phyloP scores from a whole-genome alignment of 2,329 filamentous ascomycete species.

The Plectosphaerella plurivora region DNA sequence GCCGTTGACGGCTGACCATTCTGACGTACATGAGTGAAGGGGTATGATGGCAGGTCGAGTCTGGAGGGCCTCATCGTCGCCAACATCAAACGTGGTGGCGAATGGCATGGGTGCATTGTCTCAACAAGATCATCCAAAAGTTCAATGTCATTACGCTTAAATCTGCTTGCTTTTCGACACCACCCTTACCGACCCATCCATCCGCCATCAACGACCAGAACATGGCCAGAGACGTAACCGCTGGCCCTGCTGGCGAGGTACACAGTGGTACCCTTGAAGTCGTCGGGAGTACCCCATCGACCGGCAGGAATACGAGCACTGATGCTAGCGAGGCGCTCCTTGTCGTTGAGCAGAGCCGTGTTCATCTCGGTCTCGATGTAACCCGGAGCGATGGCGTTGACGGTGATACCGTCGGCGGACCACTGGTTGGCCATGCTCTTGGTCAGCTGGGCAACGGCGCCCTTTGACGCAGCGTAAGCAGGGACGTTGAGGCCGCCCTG shows the following conservation, averaged over 20 bases:
- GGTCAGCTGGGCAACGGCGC: slow-evolving; percentile 78
- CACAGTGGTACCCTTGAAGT: slow-evolving; percentile 80
- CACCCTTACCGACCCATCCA: slow-evolving; percentile 77
- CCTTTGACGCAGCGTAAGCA: slow-evolving; percentile 83
- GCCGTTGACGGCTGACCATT: no score
- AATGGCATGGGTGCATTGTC: not conserved
- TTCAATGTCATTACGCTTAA: not conserved
- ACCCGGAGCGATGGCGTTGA: slow-evolving; percentile 85
- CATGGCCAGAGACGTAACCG: slow-evolving; percentile 76
- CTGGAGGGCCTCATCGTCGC: no score
- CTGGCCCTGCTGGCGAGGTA: slow-evolving; percentile 75
- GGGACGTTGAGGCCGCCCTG: slow-evolving; percentile 86
- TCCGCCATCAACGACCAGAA: slow-evolving; percentile 80
- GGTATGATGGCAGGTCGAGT: no score
- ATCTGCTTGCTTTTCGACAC: not conserved
- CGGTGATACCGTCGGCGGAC: slow-evolving; percentile 71
- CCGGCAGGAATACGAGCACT: slow-evolving; percentile 77
- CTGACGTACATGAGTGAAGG: no score
- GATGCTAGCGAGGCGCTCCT: slow-evolving; percentile 67
- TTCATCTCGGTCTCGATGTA: slow-evolving; percentile 98
- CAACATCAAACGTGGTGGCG: no score
- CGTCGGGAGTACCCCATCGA: slow-evolving; percentile 77
- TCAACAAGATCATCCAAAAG: not conserved
- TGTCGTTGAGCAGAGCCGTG: slow-evolving; percentile 69
- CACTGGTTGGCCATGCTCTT: slow-evolving; percentile 86